Conservation (phyloP, 2,329 filamentous ascomycete species). For the Fusarium nygamai region DNA sequence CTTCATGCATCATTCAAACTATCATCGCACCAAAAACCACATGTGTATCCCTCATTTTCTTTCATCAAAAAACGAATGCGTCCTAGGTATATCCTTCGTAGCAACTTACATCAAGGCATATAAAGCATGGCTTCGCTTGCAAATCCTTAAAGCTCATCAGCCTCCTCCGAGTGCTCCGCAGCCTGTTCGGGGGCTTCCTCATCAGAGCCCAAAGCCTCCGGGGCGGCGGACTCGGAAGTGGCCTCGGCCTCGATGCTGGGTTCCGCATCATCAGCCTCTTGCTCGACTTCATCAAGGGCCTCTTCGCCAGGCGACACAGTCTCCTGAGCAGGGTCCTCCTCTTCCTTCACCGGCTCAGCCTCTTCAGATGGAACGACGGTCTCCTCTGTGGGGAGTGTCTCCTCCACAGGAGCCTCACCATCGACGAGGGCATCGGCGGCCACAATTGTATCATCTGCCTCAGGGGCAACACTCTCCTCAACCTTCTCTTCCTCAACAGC, state of each 20-base stretch:
- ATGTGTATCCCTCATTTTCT: slow-evolving; percentile 29
- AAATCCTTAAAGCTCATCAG: slow-evolving; percentile 27
- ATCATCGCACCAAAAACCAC: slow-evolving; percentile 27
- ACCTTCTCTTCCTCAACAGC: not conserved
- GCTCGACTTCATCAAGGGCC: not conserved
- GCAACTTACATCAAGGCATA: slow-evolving; percentile 41
- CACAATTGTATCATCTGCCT: not conserved
- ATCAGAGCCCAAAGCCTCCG: not conserved
- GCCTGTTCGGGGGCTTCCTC: not conserved
- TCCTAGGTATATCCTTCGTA: slow-evolving; percentile 44
- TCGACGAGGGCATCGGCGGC: not conserved
- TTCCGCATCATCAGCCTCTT: not conserved
- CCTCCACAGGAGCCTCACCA: not conserved
- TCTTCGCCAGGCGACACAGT: not conserved
- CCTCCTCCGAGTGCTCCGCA: slow-evolving; percentile 7
- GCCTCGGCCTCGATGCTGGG: not conserved
- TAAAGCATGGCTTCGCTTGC: slow-evolving; percentile 30
- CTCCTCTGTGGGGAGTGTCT: not conserved
- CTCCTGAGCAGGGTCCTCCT: slow-evolving; percentile 2
- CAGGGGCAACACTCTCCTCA: slow-evolving; percentile 4
- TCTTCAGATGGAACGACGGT: not conserved
- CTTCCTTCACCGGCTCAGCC: not conserved
- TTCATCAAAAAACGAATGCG: slow-evolving; percentile 38
- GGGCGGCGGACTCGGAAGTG: not conserved
- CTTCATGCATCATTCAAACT: slow-evolving; percentile 38